Percentiles rank a stretch among this genome's conserved stretches.
These are phyloP conservation scores for Hippophae tibetana DNA, from an alignment of 306 rosid species.

Conservation along the genomic window DNA sequence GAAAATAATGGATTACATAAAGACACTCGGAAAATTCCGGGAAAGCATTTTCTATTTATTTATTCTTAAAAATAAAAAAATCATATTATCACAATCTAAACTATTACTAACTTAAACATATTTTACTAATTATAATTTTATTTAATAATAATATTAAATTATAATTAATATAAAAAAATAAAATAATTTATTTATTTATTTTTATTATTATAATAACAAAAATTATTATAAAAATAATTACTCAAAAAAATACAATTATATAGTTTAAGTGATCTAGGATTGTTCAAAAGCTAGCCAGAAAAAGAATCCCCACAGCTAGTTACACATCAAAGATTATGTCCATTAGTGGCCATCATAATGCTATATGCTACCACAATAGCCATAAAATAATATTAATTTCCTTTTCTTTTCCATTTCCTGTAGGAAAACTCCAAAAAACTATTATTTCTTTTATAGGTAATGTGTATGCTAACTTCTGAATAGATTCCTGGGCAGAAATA, in stretches of 20 bases:
- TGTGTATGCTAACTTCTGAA: slow-evolving; percentile 27
- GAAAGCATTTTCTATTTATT: neutral
- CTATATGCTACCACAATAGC: slow-evolving; percentile 11
- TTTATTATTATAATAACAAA: neutral
- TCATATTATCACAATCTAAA: no score
- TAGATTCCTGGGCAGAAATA: slow-evolving; percentile 54
- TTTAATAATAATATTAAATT: no score
- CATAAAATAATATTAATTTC: slow-evolving; percentile 2
- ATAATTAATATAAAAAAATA: no score
- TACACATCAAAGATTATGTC: slow-evolving; percentile 25
- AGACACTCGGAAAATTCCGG: slow-evolving; percentile 2
- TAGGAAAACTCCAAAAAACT: slow-evolving; percentile 11
- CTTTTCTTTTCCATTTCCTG: neutral
- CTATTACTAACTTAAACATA: no score
- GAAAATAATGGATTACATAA: slow-evolving; percentile 1
- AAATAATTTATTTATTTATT: no score
- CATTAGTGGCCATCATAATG: slow-evolving; percentile 19
- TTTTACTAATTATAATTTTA: no score
- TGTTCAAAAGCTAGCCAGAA: slow-evolving; percentile 30
- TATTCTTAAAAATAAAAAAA: neutral
- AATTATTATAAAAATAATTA: neutral
- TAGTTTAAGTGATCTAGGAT: slow-evolving; percentile 17
- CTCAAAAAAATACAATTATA: neutral
- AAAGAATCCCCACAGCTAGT: slow-evolving; percentile 19
- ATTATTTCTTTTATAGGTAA: slow-evolving; percentile 31